Evolutionary conservation across 768 basidiomycete genomes (phyloP).

Genomic region (Suillus fuscotomentosus): DNA sequence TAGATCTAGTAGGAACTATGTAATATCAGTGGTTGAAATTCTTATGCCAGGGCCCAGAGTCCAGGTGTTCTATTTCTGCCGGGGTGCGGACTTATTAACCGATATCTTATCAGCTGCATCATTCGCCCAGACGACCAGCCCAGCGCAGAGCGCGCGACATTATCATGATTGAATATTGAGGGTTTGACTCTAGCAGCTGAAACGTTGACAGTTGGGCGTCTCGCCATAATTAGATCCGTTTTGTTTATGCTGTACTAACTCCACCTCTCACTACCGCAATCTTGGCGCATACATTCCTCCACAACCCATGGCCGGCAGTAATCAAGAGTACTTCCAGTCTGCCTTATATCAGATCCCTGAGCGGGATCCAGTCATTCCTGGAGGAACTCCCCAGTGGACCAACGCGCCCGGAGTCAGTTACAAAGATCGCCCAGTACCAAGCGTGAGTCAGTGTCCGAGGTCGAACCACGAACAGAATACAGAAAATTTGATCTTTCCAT

Average conservation of each 20-base stretch:
- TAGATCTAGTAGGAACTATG: background rate
- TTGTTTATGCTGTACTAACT: background rate
- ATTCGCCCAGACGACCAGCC: constrained; percentile 1
- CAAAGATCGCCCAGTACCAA: constrained; percentile 30
- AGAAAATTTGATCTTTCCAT: constrained; percentile 21
- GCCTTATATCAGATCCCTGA: constrained; percentile 28
- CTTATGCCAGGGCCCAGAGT: background rate
- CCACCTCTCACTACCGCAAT: background rate
- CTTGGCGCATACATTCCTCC: background rate
- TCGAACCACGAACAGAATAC: constrained; percentile 6
- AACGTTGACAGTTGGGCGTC: background rate
- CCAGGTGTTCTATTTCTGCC: background rate
- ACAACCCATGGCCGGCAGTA: constrained; percentile 5
- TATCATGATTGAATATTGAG: background rate
- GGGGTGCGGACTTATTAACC: background rate
- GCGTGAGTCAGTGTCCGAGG: constrained; percentile 25
- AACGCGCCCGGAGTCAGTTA: constrained; percentile 17
- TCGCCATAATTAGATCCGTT: constrained; percentile 1
- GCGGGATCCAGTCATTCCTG: constrained; percentile 26
- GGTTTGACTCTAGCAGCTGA: background rate
- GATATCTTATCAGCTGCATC: constrained; percentile 1
- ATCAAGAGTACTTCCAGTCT: constrained; percentile 18
- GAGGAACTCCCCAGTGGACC: constrained; percentile 25
- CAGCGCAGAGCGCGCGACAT: background rate
- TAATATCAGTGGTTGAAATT: background rate